Conservation (phyloP, 257 asterid genomes). For the Solanum lignicaule region DNA sequence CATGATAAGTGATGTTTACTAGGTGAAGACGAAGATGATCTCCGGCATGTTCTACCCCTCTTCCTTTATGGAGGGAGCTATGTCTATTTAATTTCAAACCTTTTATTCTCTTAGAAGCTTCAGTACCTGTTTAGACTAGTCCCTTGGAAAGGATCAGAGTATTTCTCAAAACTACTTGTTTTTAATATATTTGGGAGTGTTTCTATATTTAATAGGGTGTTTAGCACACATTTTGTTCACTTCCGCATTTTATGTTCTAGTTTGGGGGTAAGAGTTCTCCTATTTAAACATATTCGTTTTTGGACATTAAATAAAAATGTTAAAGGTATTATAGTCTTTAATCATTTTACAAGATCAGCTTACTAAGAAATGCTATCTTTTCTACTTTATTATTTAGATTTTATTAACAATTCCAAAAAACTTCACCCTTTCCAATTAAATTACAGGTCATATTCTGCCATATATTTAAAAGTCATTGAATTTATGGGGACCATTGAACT, state of each 20-base stretch:
- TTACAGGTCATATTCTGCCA: not conserved
- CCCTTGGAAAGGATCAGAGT: not conserved
- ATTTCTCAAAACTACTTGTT: not conserved
- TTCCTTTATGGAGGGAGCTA: not conserved
- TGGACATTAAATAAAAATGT: not conserved
- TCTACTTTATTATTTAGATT: not conserved
- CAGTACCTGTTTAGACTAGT: not conserved
- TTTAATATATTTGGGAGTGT: too few species aligned
- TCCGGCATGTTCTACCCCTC: not conserved
- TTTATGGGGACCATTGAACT: accelerated
- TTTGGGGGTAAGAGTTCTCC: too few species aligned
- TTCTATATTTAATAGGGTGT: too few species aligned
- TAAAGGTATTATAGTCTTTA: too few species aligned
- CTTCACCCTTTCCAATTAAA: not conserved
- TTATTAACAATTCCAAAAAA: not conserved
- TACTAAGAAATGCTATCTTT: not conserved
- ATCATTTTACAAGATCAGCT: too few species aligned
- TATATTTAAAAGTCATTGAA: too few species aligned
- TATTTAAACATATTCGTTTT: not conserved
- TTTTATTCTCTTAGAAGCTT: not conserved
- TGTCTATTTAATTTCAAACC: not conserved
- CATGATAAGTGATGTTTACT: not conserved
- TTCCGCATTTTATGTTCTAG: too few species aligned
- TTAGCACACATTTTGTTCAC: too few species aligned
- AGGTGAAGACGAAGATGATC: not conserved